These are phyloP conservation scores for Syncephalis fuscata DNA, from an alignment of 371 early-diverging fungal species.

Conservation along the genomic window DNA sequence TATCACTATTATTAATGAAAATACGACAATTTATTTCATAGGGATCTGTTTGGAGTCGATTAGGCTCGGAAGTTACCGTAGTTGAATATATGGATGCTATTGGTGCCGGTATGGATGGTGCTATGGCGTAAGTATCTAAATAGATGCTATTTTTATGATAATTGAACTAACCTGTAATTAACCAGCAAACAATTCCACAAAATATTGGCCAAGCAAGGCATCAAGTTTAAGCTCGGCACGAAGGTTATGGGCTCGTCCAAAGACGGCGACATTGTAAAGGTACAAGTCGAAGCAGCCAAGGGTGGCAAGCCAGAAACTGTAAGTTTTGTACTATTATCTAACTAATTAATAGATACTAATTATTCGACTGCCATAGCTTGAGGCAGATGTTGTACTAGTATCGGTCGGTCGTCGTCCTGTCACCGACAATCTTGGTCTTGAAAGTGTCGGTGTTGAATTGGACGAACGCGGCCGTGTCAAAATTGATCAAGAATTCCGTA, in stretches of 20 bases:
- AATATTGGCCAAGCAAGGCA: slow-evolving; percentile 82
- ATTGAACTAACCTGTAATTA: too few species aligned
- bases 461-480: slow-evolving; percentile 83
- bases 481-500: slow-evolving; percentile 78
- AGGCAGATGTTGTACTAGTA: slow-evolving; percentile 85
- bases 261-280: slow-evolving; percentile 69
- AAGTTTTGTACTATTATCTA: slow-evolving; percentile 8
- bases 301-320: slow-evolving; percentile 60
- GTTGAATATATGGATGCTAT: slow-evolving; percentile 89
- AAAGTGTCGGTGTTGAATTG: slow-evolving; percentile 72
- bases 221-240: slow-evolving; percentile 95
- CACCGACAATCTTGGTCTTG: slow-evolving; percentile 83
- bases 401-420: slow-evolving; percentile 92
- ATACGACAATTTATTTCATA: too few species aligned
- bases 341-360: not conserved
- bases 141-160: not conserved
- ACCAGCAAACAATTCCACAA: slow-evolving; percentile 74
- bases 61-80: slow-evolving; percentile 90
- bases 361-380: slow-evolving; percentile 7
- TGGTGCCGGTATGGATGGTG: slow-evolving; percentile 95
- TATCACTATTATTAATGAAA: too few species aligned
- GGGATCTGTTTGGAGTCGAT: slow-evolving; percentile 93
- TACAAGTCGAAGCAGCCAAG: slow-evolving; percentile 83
- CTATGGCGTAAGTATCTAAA: slow-evolving; percentile 50
- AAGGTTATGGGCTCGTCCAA: slow-evolving; percentile 80